Conservation (phyloP, 139 green algal genomes). For the Tetraselmis chui region DNA sequence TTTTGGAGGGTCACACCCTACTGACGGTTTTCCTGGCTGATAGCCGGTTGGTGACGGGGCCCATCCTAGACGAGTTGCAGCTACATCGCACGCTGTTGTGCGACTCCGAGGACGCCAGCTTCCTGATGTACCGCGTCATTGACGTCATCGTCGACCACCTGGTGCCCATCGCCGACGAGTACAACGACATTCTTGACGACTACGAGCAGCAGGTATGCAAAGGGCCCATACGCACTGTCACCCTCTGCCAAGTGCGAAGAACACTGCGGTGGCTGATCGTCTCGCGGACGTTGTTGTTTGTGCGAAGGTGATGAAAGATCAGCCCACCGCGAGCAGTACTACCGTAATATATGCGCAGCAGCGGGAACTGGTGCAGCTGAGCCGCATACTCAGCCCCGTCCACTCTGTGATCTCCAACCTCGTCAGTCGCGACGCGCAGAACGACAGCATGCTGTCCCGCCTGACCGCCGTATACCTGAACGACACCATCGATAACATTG, state of each 20-base stretch:
- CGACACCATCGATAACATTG: background rate
- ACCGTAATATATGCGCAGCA: background rate
- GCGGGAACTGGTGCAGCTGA: background rate
- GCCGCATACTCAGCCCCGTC: background rate
- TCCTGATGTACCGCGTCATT: conserved; percentile 9
- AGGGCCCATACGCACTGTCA: too few species aligned
- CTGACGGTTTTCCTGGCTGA: conserved; percentile 13
- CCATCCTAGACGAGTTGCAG: conserved; percentile 7
- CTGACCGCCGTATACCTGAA: background rate
- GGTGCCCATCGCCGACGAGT: background rate
- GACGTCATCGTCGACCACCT: conserved; percentile 6
- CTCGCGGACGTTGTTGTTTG: too few species aligned
- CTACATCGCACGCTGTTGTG: conserved; percentile 14
- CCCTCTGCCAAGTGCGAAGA: too few species aligned
- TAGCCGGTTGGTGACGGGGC: background rate
- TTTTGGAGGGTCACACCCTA: conserved; percentile 12
- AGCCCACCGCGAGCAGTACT: background rate
- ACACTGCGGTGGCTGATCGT: too few species aligned
- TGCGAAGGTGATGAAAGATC: background rate
- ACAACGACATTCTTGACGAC: background rate
- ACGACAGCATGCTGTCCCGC: background rate
- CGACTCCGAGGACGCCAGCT: conserved; percentile 25
- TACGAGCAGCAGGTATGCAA: background rate
- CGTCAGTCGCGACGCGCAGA: background rate
- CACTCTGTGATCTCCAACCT: background rate